These are phyloP conservation scores for Gypsophila paniculata DNA, from an alignment of 179 eudicot species.

Conservation along the genomic window DNA sequence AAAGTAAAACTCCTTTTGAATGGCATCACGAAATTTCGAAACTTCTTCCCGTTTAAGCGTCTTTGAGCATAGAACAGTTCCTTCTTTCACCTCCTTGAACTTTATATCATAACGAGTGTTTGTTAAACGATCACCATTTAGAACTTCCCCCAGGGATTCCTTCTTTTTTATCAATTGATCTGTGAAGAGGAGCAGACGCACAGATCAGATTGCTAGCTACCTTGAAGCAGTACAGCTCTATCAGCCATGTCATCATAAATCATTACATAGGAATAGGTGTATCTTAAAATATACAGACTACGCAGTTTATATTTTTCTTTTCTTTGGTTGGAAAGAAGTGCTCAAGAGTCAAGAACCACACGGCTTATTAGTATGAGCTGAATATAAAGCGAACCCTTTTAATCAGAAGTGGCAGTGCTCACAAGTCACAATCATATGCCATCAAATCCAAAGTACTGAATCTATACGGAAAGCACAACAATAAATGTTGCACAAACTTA, in stretches of 20 bases:
- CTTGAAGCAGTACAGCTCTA: conserved; percentile 11
- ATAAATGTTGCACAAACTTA: neutral
- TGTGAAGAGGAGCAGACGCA: conserved; percentile 26
- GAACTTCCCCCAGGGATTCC: conserved; percentile 62
- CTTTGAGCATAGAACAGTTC: conserved; percentile 44
- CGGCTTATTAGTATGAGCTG: neutral
- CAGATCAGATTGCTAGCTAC: conserved; percentile 13
- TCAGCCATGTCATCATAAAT: neutral
- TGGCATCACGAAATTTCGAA: conserved; percentile 56
- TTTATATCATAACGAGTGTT: conserved; percentile 46
- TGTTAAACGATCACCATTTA: conserved; percentile 55
- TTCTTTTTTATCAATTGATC: conserved; percentile 48
- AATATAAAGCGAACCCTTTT: neutral
- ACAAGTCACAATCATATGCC: neutral
- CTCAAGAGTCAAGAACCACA: neutral
- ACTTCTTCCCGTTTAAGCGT: conserved; percentile 43
- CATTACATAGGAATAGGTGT: neutral
- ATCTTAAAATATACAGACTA: neutral
- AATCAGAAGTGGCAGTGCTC: neutral
- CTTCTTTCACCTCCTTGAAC: conserved; percentile 45
- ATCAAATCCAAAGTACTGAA: neutral
- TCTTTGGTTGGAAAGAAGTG: neutral
- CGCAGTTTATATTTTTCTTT: neutral
- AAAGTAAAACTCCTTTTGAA: conserved; percentile 56
- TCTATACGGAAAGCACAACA: neutral